Base-by-base conservation (phyloP, 495 filamentous ascomycete genomes). In the Hyphodiscus hymeniophilus region DNA sequence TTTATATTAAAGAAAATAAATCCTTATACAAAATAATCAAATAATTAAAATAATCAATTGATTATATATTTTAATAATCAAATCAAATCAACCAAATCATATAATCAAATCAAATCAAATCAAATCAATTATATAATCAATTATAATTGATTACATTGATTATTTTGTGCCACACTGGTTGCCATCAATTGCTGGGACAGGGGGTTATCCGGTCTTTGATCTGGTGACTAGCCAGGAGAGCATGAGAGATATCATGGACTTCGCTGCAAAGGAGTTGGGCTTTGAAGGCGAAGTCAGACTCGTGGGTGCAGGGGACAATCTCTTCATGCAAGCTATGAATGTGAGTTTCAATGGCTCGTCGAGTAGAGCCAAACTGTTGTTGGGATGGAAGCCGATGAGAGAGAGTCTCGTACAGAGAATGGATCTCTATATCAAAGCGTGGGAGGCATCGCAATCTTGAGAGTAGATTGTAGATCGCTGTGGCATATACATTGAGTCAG, bases 121-220 rank as follows among this genome's bases (percentile, higher is more conserved):
- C n/a, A n/a, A n/a, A n/a, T n/a, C n/a, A n/a, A n/a, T n/a, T n/a
- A n/a, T n/a, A n/a, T n/a, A n/a, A n/a, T n/a, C n/a, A n/a, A n/a
- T n/a, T n/a, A n/a, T n/a, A n/a, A n/a, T n/a, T n/a, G n/a, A n/a
- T n/a, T n/a, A n/a, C n/a, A n/a, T n/a, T n/a, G n/a, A n/a, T n/a
- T n/a, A n/a, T n/a, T n/a, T n/a, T n/a, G n/a, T n/a, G n/a, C n/a
- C n/a, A n/a, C n/a, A 28, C 43, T 72, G 20, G 45, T 56, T 12
- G 24, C 56, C 20, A 42, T n/a, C n/a, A n/a, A n/a, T 66, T 11
- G 22, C 61, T 3, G 56, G 59, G 13, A 56, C 59, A 10, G 61
- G 64, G 15, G 43, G 63, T 1, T 68, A 65, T 54, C 69, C 68
- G 1, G 56, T 73, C 5, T 73, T 73, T 59, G 65, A 70, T 55